A percentile compares a stretch with the other conserved stretches of the same genome.
Evolutionary conservation across 257 asterid species (phyloP).

Genomic region (Apocynum venetum): DNA sequence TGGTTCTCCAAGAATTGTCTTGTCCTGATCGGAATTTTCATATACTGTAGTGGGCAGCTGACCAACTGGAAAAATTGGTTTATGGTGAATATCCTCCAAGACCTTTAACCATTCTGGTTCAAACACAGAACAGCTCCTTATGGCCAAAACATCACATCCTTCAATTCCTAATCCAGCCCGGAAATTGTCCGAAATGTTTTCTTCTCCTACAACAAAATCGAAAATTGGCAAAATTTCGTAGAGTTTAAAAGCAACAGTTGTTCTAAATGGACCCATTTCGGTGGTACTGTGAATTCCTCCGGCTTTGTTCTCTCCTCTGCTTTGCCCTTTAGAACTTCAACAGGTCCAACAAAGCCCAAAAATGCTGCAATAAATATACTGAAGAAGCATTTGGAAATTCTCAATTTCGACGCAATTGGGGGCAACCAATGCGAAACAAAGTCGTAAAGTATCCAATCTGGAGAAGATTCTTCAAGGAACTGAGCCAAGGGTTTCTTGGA

Average conservation of each 20-base stretch:
- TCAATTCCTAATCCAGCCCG: neutral
- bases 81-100: slow-evolving; percentile 19
- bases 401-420: slow-evolving; percentile 13
- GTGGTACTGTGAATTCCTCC: slow-evolving; percentile 25
- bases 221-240: slow-evolving; percentile 13
- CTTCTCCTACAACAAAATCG: slow-evolving; percentile 1
- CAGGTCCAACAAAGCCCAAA: slow-evolving; percentile 17
- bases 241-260: slow-evolving; percentile 12
- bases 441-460: slow-evolving; percentile 36
- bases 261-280: slow-evolving; percentile 32
- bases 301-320: slow-evolving; percentile 13
- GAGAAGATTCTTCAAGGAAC: slow-evolving; percentile 16
- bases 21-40: neutral
- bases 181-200: slow-evolving; percentile 14
- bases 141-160: slow-evolving; percentile 9
- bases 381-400: slow-evolving; percentile 11
- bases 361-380: slow-evolving; percentile 10
- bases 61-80: slow-evolving; percentile 31
- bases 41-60: slow-evolving; percentile 20
- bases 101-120: slow-evolving; percentile 32
- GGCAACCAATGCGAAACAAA: slow-evolving; percentile 33
- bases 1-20: no score
- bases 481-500: slow-evolving; percentile 17
- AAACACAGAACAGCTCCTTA: slow-evolving; percentile 27
- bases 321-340: slow-evolving; percentile 5